Base-by-base conservation (phyloP, 2,329 filamentous ascomycete species). In the Xylaria sp. region DNA sequence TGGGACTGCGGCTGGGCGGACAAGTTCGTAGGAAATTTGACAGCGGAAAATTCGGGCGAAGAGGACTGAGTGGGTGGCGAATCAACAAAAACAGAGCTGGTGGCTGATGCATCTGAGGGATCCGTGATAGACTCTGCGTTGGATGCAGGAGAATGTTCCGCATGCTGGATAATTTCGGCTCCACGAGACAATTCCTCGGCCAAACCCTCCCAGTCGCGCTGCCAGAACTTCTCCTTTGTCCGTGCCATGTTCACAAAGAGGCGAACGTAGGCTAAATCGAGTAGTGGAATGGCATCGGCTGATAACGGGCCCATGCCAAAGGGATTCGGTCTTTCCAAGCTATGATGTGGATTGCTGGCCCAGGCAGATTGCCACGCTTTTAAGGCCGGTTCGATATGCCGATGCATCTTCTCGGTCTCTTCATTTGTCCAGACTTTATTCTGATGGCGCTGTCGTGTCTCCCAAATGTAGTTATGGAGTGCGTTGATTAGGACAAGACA, bases 401-500 rank as follows among this genome's bases (percentile, higher is more conserved):
- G 89, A 79, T 98, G 94, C 94, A 98, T 97, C 72, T 94, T 94
- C 74, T 98, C 94, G 0, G 94, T 97, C 80, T 98, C 95, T 72
- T 95, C 91, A 41, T 91, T 89, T 1, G 94, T 97, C 95, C 95
- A 98, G 58, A 94, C 86, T 71, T 94, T 91, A 74, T 92, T 94
- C 75, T 94, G 91, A 75, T 98, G 94, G 62, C 94, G 87, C 80
- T 97, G 94, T 28, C 95, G 88, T 0, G 94, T 98, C 81, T 98
- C 95, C 96, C 96, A 98, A 54, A 98, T 98, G 80, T 97, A 98
- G 75, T 98, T 98, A 82, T 98, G 96, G 28, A 98, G 85, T 3
- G 96, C 94, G 78, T 97, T 95, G 78, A 98, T 98, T 71, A 99
- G 83, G 6, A 98, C 88, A 36, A 98, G 85, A 78, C 94, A 97